Base-by-base conservation (phyloP, 2,329 filamentous ascomycete species). In the Aspergillus pseudoviridinutans region DNA sequence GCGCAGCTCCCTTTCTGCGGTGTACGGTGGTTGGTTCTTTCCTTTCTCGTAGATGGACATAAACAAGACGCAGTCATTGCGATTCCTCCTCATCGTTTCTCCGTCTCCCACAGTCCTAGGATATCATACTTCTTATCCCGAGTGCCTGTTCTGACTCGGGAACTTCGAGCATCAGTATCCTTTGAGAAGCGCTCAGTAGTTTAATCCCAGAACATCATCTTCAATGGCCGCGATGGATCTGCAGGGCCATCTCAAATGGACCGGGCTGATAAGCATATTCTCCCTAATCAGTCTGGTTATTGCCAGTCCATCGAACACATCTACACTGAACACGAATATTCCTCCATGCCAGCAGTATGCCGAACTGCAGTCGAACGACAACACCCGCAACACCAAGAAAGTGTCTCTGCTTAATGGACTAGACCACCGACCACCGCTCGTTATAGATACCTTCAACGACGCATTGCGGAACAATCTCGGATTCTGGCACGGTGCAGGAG, bases 401-500 rank as follows among this genome's bases (percentile, higher is more conserved):
- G 50, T 57, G 2, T 46, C 59, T 0, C 49, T 57, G 10, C 56
- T 41, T 17, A 49, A 35, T n/a, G 20, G 46, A 17, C 22, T 28
- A 22, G 27, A 38, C 29, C 44, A 25, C 54, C 42, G 35, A 32
- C 50, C 58, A 25, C 51, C 65, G 1, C 55, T 76, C 10, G 75
- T 88, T 0, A 83, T 90, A 56, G 87, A 90, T 71, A 79, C 78
- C 3, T 90, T 90, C 61, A 72, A 72, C 38, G 78, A 77, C 61
- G 56, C 71, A 2, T 73, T 78, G 59, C 78, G 72, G 27, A 89
- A 90, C 65, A 79, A 82, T 20, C 78, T 89, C 2, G 82, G 81
- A 2, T 81, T 84, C 70, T 89, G 85, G 82, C 86, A 89, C 68
- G 87, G 87, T 9, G 78, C 78, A n/a, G 85, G 86, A 50, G 85